phyloP scores from a whole-genome alignment of 1,284 basidiomycete genomes.

The Microbotryum scabiosae region DNA sequence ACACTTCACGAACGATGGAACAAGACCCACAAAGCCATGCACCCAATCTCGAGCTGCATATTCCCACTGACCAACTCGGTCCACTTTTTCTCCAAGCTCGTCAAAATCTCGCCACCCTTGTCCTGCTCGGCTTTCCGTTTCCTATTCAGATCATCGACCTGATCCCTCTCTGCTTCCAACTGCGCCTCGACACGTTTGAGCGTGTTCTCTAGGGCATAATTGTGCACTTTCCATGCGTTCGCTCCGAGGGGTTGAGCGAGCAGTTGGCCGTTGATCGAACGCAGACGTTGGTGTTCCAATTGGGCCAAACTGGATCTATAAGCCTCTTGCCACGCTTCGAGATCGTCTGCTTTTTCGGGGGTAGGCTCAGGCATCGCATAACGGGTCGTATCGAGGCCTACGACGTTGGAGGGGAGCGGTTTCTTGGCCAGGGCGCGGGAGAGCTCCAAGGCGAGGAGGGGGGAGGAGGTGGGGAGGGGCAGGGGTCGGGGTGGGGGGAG shows the following conservation, averaged over 20 bases:
- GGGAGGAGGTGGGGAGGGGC: conserved; percentile 12
- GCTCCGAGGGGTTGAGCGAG: conserved; percentile 72
- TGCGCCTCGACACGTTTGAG: conserved; percentile 63
- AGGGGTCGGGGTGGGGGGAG: conserved; percentile 17
- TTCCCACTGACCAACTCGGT: conserved; percentile 78
- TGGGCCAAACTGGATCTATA: conserved; percentile 73
- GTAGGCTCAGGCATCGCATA: conserved; percentile 64
- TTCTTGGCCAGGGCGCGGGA: conserved; percentile 41
- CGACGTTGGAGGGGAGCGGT: conserved; percentile 47
- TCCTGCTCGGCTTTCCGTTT: conserved; percentile 77
- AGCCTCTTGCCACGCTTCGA: conserved; percentile 70
- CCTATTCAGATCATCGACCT: conserved; percentile 75
- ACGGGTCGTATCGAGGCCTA: conserved; percentile 68
- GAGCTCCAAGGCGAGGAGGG: conserved; percentile 32
- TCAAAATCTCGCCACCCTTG: conserved; percentile 62
- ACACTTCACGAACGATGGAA: background rate
- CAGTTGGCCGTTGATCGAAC: conserved; percentile 78
- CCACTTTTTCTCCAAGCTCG: conserved; percentile 73
- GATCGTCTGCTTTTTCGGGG: conserved; percentile 52
- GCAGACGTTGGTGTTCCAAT: conserved; percentile 77
- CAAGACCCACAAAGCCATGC: conserved; percentile 19
- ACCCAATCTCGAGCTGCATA: conserved; percentile 74
- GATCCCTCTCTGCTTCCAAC: conserved; percentile 60
- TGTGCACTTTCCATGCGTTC: conserved; percentile 84
- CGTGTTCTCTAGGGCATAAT: conserved; percentile 73